Percentiles rank a stretch among this genome's conserved stretches.
phyloP scores from a whole-genome alignment of 2,329 filamentous ascomycete species.

The Dothideomycetidae sp. region DNA sequence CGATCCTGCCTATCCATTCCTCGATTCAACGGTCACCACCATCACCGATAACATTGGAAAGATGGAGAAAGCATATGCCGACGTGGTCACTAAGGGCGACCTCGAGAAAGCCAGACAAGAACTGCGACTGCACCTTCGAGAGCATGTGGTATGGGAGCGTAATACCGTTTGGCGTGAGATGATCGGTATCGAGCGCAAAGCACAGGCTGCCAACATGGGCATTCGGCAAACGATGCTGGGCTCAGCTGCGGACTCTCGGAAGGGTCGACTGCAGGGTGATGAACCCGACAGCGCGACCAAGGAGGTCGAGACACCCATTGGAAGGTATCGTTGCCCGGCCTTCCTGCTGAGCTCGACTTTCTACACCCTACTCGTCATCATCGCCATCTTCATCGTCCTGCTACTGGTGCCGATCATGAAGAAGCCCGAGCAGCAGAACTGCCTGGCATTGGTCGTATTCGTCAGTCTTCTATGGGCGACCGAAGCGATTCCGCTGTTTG shows the following conservation, averaged over 20 bases:
- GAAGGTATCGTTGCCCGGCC: slow-evolving; percentile 56
- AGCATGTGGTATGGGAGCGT: slow-evolving; percentile 97
- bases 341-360: slow-evolving; percentile 80
- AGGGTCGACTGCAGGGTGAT: slow-evolving; percentile 70
- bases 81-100: slow-evolving; percentile 72
- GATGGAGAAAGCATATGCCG: slow-evolving; percentile 68
- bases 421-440: slow-evolving; percentile 84
- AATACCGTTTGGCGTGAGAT: slow-evolving; percentile 99
- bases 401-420: slow-evolving; percentile 71
- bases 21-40: slow-evolving; percentile 51
- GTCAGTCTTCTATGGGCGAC: slow-evolving; percentile 94
- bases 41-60: slow-evolving; percentile 58
- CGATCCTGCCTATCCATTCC: slow-evolving; percentile 69
- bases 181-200: slow-evolving; percentile 92
- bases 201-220: slow-evolving; percentile 84
- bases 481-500: slow-evolving; percentile 94
- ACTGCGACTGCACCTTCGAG: slow-evolving; percentile 74
- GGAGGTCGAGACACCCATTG: slow-evolving; percentile 65
- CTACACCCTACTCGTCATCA: slow-evolving; percentile 55
- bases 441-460: slow-evolving; percentile 81
- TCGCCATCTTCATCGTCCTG: slow-evolving; percentile 60
- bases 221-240: slow-evolving; percentile 65
- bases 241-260: slow-evolving; percentile 50
- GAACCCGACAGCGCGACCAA: slow-evolving; percentile 52
- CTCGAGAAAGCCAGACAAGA: slow-evolving; percentile 64